phyloP scores from a whole-genome alignment of 305 asterid species.

The Fraxinus sp. region DNA sequence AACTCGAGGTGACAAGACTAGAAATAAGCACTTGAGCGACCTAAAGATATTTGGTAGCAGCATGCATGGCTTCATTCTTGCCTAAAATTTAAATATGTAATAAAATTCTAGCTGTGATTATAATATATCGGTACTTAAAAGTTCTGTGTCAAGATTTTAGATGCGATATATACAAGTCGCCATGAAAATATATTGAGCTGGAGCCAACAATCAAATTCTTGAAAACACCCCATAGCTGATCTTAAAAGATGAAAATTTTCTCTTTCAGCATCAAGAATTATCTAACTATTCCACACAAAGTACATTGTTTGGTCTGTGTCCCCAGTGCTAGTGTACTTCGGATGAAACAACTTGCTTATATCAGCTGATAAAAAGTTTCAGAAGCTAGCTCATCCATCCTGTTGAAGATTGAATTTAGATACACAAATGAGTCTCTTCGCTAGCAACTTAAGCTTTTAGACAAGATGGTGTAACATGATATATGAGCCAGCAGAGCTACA shows the following conservation, averaged over 20 bases:
- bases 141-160: background rate
- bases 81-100: background rate
- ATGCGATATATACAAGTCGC: background rate
- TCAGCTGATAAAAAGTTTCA: background rate
- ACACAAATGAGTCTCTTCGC: background rate
- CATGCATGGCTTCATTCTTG: background rate
- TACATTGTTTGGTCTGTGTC: background rate
- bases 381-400: background rate
- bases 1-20: background rate
- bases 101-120: background rate
- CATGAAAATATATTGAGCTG: background rate
- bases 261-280: background rate
- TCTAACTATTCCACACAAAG: background rate
- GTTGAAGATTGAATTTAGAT: background rate
- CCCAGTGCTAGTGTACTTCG: background rate
- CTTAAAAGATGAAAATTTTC: background rate
- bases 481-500: background rate
- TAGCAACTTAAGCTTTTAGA: background rate
- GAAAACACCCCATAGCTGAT: background rate
- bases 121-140: background rate
- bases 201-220: background rate
- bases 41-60: background rate
- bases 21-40: background rate
- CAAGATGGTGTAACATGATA: background rate
- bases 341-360: background rate